These are phyloP conservation scores for Penicillium steckii DNA, from an alignment of 495 filamentous ascomycete species.

Conservation along the genomic window DNA sequence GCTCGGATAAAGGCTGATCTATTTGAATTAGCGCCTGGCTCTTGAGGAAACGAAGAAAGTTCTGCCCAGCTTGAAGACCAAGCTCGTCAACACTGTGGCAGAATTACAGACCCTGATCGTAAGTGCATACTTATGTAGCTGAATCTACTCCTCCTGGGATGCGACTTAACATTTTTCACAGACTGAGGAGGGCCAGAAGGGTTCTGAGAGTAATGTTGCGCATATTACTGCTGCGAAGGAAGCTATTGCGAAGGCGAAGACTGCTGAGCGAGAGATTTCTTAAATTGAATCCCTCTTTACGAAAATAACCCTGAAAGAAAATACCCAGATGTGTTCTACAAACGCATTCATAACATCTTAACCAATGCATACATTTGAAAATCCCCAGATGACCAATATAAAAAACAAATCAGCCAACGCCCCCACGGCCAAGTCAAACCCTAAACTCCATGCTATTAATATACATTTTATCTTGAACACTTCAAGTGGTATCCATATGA, in stretches of 20 bases:
- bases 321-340: constrained; percentile 10
- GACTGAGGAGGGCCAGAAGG: constrained; percentile 47
- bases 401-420: not conserved
- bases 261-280: constrained; percentile 41
- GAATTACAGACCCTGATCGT: constrained; percentile 67
- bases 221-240: constrained; percentile 56
- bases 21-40: constrained; percentile 59
- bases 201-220: constrained; percentile 50
- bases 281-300: constrained; percentile 12
- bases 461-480: constrained; percentile 7
- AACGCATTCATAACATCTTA: constrained; percentile 3
- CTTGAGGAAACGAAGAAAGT: constrained; percentile 81
- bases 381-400: constrained; percentile 22
- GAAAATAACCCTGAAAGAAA: constrained; percentile 1
- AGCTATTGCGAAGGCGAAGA: constrained; percentile 60
- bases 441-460: constrained; percentile 37
- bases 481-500: constrained; percentile 67
- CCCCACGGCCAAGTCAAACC: constrained; percentile 19
- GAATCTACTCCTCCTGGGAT: not conserved
- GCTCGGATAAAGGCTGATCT: not conserved
- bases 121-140: constrained; percentile 40
- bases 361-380: constrained; percentile 24
- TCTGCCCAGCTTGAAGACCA: constrained; percentile 63
- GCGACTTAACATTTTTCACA: constrained; percentile 13
- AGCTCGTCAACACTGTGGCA: constrained; percentile 64